Conservation (phyloP, 441 rosid genomes). For the Viola pubescens region DNA sequence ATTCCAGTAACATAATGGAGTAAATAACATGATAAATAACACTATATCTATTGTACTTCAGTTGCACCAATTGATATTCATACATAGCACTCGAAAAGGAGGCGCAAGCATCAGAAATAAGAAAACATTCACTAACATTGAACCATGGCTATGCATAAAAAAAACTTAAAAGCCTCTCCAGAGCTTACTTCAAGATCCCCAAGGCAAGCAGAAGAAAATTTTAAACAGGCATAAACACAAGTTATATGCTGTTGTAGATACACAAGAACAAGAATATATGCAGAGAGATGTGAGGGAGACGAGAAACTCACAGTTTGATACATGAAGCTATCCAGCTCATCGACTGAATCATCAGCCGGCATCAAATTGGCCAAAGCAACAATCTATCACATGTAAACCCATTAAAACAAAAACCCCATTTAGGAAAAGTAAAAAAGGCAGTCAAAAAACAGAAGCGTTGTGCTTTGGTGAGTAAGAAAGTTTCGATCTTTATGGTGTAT, state of each 20-base stretch:
- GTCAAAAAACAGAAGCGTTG: not conserved
- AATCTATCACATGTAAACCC: conserved; percentile 29
- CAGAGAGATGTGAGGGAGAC: not conserved
- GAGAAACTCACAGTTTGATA: conserved; percentile 70
- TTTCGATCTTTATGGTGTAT: not conserved
- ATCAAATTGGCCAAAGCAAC: conserved; percentile 89
- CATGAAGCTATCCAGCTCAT: conserved; percentile 94
- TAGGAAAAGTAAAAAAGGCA: not conserved
- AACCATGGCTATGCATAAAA: too few relatives aligned
- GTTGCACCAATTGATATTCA: too few relatives aligned
- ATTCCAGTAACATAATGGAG: not conserved
- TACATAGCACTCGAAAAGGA: not conserved
- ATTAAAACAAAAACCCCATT: conserved; percentile 4
- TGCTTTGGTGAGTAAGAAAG: not conserved
- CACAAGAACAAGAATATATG: not conserved
- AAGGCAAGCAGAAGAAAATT: too few relatives aligned
- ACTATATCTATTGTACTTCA: too few relatives aligned
- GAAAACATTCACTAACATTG: not conserved
- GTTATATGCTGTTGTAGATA: not conserved
- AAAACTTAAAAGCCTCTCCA: too few relatives aligned
- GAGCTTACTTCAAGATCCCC: too few relatives aligned
- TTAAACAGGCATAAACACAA: too few relatives aligned
- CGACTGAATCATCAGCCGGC: conserved; percentile 78
- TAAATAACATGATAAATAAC: not conserved
- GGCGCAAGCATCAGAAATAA: not conserved